Percentiles rank a stretch among this genome's conserved stretches.
Evolutionary conservation across 768 basidiomycete species (phyloP).

Genomic region (Coprinellus micaceus): DNA sequence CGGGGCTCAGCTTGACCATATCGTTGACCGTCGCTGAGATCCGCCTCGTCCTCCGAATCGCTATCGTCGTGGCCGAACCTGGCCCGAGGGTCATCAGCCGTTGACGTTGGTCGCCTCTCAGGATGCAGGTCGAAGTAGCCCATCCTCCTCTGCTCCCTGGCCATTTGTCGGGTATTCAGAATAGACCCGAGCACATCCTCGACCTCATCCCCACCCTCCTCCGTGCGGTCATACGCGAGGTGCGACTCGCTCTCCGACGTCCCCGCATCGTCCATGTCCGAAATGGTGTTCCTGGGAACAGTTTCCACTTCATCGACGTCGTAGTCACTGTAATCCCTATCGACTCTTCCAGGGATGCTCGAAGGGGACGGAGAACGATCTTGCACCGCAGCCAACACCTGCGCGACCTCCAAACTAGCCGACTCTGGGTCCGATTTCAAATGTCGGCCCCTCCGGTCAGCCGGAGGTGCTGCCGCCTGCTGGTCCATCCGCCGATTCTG

Average conservation of each 20-base stretch:
- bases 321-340: slow-evolving; percentile 28
- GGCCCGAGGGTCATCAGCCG: slow-evolving; percentile 30
- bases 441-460: slow-evolving; percentile 31
- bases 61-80: slow-evolving; percentile 23
- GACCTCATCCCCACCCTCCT: slow-evolving; percentile 15
- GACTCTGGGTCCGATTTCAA: slow-evolving; percentile 58
- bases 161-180: slow-evolving; percentile 26
- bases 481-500: slow-evolving; percentile 48
- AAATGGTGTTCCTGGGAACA: slow-evolving; percentile 11
- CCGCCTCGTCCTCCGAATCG: slow-evolving; percentile 11
- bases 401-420: slow-evolving; percentile 68
- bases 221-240: slow-evolving; percentile 19
- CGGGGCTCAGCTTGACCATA: slow-evolving; percentile 17
- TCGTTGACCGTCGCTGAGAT: not conserved
- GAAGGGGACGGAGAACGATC: slow-evolving; percentile 34
- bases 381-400: slow-evolving; percentile 61
- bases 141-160: slow-evolving; percentile 41
- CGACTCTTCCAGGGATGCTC: slow-evolving; percentile 34
- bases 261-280: not conserved
- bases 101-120: slow-evolving; percentile 49
- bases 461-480: slow-evolving; percentile 33
- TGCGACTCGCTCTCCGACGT: slow-evolving; percentile 15
- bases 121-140: slow-evolving; percentile 82
- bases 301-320: slow-evolving; percentile 50
- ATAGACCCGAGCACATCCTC: slow-evolving; percentile 17